Evolutionary conservation across 805 yeast genomes (phyloP).

Genomic region (Scheffersomyces amazonensis): DNA sequence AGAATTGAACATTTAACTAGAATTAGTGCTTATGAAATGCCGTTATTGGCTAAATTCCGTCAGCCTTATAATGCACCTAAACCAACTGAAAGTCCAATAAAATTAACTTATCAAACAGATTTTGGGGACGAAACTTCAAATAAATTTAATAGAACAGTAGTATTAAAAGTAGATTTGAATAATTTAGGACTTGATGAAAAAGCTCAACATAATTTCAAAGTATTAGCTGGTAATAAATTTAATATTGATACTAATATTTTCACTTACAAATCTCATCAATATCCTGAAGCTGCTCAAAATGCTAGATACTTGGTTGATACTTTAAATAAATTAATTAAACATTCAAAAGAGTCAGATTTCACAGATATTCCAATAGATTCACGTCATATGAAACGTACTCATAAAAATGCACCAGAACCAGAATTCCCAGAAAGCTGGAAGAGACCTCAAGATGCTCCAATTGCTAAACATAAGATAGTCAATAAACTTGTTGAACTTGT

Average conservation of each 20-base stretch:
- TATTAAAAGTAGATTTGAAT: conserved; percentile 48
- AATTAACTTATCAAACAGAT: conserved; percentile 63
- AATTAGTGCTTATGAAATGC: conserved; percentile 89
- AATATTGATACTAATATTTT: conserved; percentile 58
- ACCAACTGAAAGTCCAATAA: conserved; percentile 48
- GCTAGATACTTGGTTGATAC: conserved; percentile 68
- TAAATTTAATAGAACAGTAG: conserved; percentile 63
- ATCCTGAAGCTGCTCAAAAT: conserved; percentile 81
- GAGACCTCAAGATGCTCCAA: conserved; percentile 64
- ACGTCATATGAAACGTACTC: conserved; percentile 52
- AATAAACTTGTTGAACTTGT: conserved; percentile 29
- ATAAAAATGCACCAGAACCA: conserved; percentile 31
- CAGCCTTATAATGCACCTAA: conserved; percentile 58
- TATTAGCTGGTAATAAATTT: conserved; percentile 77
- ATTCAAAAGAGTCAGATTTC: conserved; percentile 64
- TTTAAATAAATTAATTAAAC: conserved; percentile 57
- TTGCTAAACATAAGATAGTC: conserved; percentile 34
- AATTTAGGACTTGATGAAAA: conserved; percentile 51
- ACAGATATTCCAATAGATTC: conserved; percentile 79
- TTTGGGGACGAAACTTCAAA: conserved; percentile 73
- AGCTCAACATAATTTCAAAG: conserved; percentile 70
- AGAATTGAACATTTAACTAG: conserved; percentile 74
- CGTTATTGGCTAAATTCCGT: conserved; percentile 73
- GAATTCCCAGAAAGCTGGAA: conserved; percentile 80
- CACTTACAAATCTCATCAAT: conserved; percentile 62